Base-by-base conservation (phyloP, 2,329 filamentous ascomycete species). In the Lecanicillium sp. region DNA sequence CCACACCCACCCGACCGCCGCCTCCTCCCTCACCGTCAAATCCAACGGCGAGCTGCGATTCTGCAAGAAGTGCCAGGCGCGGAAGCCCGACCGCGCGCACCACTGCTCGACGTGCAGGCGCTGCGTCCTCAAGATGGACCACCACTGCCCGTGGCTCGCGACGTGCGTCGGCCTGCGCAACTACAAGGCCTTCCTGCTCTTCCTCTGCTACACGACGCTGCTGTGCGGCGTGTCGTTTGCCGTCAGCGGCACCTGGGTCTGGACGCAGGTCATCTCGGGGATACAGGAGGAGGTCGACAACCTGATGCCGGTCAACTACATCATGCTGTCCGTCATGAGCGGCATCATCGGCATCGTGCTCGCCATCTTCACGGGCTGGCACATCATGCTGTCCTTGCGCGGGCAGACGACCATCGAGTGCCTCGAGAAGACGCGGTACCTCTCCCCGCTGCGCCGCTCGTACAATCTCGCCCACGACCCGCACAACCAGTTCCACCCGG, bases 111-210 rank as follows among this genome's bases (percentile, higher is more conserved):
- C 90, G 4, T 98, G 93, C 69, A 82, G 85, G 56, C 85, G 86
- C 60, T 98, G 93, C 65, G 90, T 98, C 21, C 75, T 98, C 65
- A 98, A 98, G 74, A 98, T 98, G 93, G 93, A 98, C 64, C 93
- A 98, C 66, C 93, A 98, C 70, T 98, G 93, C 65, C 93, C 93
- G 14, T 98, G 93, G 93, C 77, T 98, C 42, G 91, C 93, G 23
- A 95, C 89, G 4, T 98, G 93, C 66, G 87, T 98, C 51, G 93
- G 93, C 17, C 73, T 98, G 54, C 82, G 81, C 61, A 98, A 98
- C 68, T 94, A 96, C 75, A 98, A 98, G 69, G 78, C 90, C 0
- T 98, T 98, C 63, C 66, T 98, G 45, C 77, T 97, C 3, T 98
- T 97, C 65, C 74, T 98, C 21, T 78, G 90, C 48, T 97, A 98